phyloP scores from a whole-genome alignment of 1,139 yeast species.

The Hansenula lynferdii region DNA sequence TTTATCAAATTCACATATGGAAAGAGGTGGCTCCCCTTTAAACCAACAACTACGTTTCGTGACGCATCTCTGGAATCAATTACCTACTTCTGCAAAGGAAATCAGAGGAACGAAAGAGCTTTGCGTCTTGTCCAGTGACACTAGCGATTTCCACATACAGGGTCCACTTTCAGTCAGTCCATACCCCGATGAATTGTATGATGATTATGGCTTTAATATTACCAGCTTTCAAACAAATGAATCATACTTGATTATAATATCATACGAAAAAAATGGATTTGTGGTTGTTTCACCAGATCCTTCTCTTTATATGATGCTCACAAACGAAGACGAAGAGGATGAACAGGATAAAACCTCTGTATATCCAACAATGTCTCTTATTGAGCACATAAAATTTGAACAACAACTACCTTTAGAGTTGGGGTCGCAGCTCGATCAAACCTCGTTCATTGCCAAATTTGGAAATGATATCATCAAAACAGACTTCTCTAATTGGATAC shows the following conservation, averaged over 20 bases:
- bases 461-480: background rate
- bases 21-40: slow-evolving; percentile 18
- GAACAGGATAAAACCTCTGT: background rate
- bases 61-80: slow-evolving; percentile 21
- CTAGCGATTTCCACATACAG: slow-evolving; percentile 25
- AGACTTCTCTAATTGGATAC: background rate
- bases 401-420: background rate
- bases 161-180: slow-evolving; percentile 52
- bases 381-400: too few relatives aligned
- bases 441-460: background rate
- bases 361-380: background rate
- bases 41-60: slow-evolving; percentile 27
- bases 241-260: slow-evolving; percentile 8
- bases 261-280: slow-evolving; percentile 12
- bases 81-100: slow-evolving; percentile 14
- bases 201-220: slow-evolving; percentile 17
- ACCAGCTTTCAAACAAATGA: slow-evolving; percentile 6
- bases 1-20: slow-evolving; percentile 20
- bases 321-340: slow-evolving; percentile 2
- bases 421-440: background rate
- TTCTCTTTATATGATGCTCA: slow-evolving; percentile 13
- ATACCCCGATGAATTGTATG: slow-evolving; percentile 32
- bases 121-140: slow-evolving; percentile 3
- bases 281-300: slow-evolving; percentile 12
- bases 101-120: slow-evolving; percentile 8